phyloP scores from a whole-genome alignment of 129 eudicot species.

The Tagetes erecta region DNA sequence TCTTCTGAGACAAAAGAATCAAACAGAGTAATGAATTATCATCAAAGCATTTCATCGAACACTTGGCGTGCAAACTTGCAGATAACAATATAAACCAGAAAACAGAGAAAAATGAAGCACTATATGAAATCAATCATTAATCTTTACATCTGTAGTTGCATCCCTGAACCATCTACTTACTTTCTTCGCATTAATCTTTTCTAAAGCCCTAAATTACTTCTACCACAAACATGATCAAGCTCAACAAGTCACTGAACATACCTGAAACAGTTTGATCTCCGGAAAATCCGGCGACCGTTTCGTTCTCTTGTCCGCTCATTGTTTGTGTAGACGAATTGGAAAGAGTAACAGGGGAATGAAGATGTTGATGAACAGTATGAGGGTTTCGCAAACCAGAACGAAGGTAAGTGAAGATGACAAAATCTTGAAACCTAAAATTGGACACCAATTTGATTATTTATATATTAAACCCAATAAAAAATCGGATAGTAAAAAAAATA shows the following conservation, averaged over 20 bases:
- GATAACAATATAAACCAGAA: background rate
- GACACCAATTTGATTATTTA: no score
- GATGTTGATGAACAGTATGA: no score
- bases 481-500: no score
- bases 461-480: no score
- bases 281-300: conserved; percentile 6
- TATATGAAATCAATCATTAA: background rate
- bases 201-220: conserved; percentile 17
- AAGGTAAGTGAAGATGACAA: no score
- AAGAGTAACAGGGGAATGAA: no score
- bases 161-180: background rate
- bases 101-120: background rate
- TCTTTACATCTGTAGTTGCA: background rate
- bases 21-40: background rate
- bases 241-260: conserved; percentile 10
- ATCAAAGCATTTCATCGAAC: conserved; percentile 16
- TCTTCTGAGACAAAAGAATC: background rate
- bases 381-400: no score
- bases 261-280: conserved; percentile 24
- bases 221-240: background rate
- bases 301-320: conserved; percentile 21
- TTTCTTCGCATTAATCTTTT: background rate
- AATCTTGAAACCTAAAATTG: no score
- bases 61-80: conserved; percentile 20
- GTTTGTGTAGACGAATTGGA: background rate